A percentile compares a stretch with the other conserved stretches of the same genome.
Conservation (phyloP, 2,329 filamentous ascomycete genomes). For the Fusarium nodosum region DNA sequence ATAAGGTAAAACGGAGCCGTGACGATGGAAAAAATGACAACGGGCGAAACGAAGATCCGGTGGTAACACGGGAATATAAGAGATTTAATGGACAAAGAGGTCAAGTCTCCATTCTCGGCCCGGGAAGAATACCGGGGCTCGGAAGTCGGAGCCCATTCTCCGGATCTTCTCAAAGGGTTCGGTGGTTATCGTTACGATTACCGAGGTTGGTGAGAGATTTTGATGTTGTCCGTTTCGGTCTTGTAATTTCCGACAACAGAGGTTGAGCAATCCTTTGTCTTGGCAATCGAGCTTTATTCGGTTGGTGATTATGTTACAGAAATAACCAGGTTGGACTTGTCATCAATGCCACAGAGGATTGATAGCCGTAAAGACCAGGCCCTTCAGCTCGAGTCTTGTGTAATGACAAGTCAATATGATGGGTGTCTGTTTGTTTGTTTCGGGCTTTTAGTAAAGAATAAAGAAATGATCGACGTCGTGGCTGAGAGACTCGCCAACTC, state of each 20-base stretch:
- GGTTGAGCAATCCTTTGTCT: neutral
- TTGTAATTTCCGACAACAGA: slow-evolving; percentile 10
- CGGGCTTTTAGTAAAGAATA: neutral
- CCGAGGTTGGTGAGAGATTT: slow-evolving; percentile 9
- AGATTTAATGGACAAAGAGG: neutral
- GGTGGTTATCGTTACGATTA: slow-evolving; percentile 3
- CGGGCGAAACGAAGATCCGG: neutral
- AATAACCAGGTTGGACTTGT: neutral
- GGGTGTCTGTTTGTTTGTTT: neutral
- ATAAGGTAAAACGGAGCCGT: slow-evolving; percentile 33
- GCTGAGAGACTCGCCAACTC: neutral
- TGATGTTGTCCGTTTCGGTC: neutral
- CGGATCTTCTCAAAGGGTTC: neutral
- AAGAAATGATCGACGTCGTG: neutral
- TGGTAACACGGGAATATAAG: slow-evolving; percentile 13
- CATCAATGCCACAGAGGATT: neutral
- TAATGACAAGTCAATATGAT: neutral
- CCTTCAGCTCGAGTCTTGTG: neutral
- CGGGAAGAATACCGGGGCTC: slow-evolving; percentile 10
- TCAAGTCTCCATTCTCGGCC: neutral
- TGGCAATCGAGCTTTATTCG: neutral
- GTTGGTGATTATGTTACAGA: neutral
- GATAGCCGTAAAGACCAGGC: neutral
- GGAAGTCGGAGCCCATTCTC: neutral
- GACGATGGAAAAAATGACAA: neutral